Conservation (phyloP, 225 moss, liverwort and hornwort species). For the Polytrichum commune region DNA sequence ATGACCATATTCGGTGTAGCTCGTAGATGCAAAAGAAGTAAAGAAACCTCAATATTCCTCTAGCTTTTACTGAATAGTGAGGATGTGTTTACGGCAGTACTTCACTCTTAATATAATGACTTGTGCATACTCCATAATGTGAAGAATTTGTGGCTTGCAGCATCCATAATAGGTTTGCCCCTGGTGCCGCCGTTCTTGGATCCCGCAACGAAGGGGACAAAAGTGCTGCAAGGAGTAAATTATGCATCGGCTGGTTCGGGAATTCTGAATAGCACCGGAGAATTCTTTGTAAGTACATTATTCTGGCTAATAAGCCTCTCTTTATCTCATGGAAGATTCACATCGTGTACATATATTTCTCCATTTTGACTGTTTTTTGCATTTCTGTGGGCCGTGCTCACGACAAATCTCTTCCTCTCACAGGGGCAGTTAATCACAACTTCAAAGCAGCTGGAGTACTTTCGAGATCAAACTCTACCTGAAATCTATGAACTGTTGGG, state of each 20-base stretch:
- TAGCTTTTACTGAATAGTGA: too few relatives aligned
- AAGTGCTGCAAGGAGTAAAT: constrained; percentile 32
- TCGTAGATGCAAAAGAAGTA: too few relatives aligned
- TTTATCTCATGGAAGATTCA: too few relatives aligned
- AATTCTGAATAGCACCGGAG: constrained; percentile 20
- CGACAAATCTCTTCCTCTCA: not conserved
- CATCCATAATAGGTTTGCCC: constrained; percentile 29
- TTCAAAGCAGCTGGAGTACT: constrained; percentile 37
- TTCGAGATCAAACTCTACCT: constrained; percentile 35
- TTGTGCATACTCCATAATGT: too few relatives aligned
- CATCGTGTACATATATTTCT: too few relatives aligned
- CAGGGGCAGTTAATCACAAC: constrained; percentile 29
- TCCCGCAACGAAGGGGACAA: constrained; percentile 20
- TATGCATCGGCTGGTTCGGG: constrained; percentile 39
- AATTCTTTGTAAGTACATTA: constrained; percentile 4
- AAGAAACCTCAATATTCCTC: too few relatives aligned
- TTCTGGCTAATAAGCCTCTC: too few relatives aligned
- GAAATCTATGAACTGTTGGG: constrained; percentile 21
- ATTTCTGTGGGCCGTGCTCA: too few relatives aligned
- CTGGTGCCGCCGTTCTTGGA: constrained; percentile 33
- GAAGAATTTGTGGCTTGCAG: not conserved
- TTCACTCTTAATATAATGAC: too few relatives aligned
- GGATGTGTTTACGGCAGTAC: too few relatives aligned
- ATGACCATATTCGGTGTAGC: too few relatives aligned
- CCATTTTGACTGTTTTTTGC: too few relatives aligned